Percentiles rank a stretch among this genome's conserved stretches.
phyloP scores from a whole-genome alignment of 345 rosid species.

The Barbarea vulgaris region DNA sequence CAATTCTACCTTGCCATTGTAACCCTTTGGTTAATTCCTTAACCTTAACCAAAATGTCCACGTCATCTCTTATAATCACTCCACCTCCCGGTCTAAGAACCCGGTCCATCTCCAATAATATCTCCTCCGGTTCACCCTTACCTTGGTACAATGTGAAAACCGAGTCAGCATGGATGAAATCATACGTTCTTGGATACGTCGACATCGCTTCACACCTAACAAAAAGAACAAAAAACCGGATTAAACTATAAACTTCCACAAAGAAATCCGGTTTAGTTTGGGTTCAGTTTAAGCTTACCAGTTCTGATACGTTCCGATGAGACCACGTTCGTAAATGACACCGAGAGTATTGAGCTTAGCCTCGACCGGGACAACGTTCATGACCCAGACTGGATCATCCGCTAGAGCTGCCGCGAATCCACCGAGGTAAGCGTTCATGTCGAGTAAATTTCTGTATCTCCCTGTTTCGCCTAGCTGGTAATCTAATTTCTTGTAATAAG shows the following conservation, averaged over 20 bases:
- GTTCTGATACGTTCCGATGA: constrained; percentile 89
- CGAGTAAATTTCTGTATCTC: constrained; percentile 87
- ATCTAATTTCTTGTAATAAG: constrained; percentile 70
- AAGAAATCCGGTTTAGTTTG: neutral
- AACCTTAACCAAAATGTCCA: constrained; percentile 64
- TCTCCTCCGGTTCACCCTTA: constrained; percentile 75
- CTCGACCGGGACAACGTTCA: constrained; percentile 78
- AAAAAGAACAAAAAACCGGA: neutral
- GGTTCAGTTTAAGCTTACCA: constrained; percentile 52
- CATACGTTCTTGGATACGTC: constrained; percentile 94
- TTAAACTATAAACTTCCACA: neutral
- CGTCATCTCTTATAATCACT: constrained; percentile 85
- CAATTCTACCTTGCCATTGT: constrained; percentile 81
- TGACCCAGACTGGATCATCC: constrained; percentile 84
- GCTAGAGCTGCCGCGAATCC: constrained; percentile 85
- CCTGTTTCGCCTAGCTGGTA: constrained; percentile 64
- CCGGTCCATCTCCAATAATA: constrained; percentile 89
- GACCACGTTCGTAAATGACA: constrained; percentile 79
- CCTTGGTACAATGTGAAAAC: constrained; percentile 68
- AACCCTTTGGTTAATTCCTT: constrained; percentile 61
- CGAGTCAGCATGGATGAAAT: constrained; percentile 80
- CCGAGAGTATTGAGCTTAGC: constrained; percentile 71
- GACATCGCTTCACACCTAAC: constrained; percentile 82
- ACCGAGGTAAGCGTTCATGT: constrained; percentile 79
- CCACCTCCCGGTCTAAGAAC: constrained; percentile 84